Conservation (phyloP, 306 rosid genomes). For the Aeschynomene evenia region DNA sequence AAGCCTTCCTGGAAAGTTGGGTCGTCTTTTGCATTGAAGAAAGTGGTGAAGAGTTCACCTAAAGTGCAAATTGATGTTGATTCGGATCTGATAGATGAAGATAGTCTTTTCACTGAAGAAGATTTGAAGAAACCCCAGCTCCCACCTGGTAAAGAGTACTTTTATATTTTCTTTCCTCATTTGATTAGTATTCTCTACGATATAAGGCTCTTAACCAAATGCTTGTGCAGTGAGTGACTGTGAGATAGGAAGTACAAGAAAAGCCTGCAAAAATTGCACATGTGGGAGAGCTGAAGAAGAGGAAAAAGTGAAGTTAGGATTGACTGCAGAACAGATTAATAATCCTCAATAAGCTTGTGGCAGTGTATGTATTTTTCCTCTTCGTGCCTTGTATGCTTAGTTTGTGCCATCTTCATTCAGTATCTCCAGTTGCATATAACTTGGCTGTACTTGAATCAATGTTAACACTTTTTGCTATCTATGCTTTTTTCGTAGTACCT, state of each 20-base stretch:
- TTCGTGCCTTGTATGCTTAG: background rate
- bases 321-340: constrained; percentile 64
- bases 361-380: constrained; percentile 48
- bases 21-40: constrained; percentile 68
- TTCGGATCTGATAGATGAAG: constrained; percentile 88
- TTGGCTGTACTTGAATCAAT: background rate
- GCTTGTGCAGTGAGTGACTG: constrained; percentile 67
- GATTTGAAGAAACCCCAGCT: constrained; percentile 78
- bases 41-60: constrained; percentile 50
- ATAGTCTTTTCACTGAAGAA: constrained; percentile 82
- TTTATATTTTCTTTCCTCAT: constrained; percentile 21
- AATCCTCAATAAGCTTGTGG: constrained; percentile 96
- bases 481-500: background rate
- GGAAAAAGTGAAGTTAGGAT: constrained; percentile 75
- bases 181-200: background rate
- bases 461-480: background rate
- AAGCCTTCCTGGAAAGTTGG: constrained; percentile 83
- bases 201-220: constrained; percentile 8
- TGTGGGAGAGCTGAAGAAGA: constrained; percentile 97
- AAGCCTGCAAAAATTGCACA: constrained; percentile 90
- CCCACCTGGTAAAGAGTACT: constrained; percentile 50
- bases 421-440: background rate
- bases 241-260: constrained; percentile 79
- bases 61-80: constrained; percentile 71
- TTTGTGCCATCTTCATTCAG: background rate